These are phyloP conservation scores for Sanghuangporus sanghuang DNA, from an alignment of 1,284 basidiomycete genomes.

Conservation along the genomic window DNA sequence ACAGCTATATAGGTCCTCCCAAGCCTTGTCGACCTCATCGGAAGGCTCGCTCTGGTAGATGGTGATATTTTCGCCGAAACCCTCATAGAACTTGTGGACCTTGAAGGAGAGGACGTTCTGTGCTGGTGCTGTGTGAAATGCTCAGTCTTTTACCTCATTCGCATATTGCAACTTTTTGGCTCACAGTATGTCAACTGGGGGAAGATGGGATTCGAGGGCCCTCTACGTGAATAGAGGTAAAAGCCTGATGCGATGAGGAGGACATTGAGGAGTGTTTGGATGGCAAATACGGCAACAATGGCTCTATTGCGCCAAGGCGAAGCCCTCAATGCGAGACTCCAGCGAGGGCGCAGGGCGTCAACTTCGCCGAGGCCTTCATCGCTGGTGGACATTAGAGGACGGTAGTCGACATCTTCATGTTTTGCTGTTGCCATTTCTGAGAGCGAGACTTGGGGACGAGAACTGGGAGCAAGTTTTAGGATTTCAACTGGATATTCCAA, in stretches of 20 bases:
- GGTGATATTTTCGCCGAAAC: constrained; percentile 17
- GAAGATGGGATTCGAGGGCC: background rate
- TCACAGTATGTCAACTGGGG: background rate
- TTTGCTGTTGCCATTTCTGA: background rate
- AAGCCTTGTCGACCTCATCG: constrained; percentile 22
- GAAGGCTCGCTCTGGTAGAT: constrained; percentile 21
- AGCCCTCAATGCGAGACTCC: background rate
- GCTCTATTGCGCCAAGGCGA: background rate
- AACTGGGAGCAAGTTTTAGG: background rate
- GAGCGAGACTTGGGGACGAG: background rate
- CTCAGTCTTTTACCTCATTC: background rate
- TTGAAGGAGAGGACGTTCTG: background rate
- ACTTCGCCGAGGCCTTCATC: background rate
- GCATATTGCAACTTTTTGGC: background rate
- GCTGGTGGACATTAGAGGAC: background rate
- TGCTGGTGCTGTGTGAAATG: background rate
- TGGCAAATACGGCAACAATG: background rate
- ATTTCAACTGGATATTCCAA: background rate
- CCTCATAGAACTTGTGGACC: background rate
- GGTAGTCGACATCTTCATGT: background rate
- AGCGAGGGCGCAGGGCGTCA: background rate
- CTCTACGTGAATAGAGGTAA: background rate
- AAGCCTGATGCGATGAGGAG: background rate
- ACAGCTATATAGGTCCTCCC: constrained; percentile 18
- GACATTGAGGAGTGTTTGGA: background rate